These are phyloP conservation scores for Capsicum pubescens DNA, from an alignment of 257 asterid genomes.

Conservation along the genomic window DNA sequence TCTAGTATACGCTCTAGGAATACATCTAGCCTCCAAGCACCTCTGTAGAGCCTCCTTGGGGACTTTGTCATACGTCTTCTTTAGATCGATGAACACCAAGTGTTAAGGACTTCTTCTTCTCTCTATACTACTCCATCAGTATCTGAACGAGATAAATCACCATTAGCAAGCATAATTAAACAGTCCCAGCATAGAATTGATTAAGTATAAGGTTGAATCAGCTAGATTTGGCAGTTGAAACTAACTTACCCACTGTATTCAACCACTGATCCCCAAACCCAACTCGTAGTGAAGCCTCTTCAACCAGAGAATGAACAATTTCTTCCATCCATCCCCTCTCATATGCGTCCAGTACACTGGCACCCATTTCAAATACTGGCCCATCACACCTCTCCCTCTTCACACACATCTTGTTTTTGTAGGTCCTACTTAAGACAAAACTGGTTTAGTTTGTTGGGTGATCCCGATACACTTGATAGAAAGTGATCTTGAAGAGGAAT, in stretches of 20 bases:
- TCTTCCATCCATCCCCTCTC: background rate
- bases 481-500: background rate
- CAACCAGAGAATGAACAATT: slow-evolving; percentile 17
- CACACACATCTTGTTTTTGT: background rate
- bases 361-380: background rate
- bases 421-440: slow-evolving; percentile 10
- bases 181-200: background rate
- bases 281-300: slow-evolving; percentile 1
- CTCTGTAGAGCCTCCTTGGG: too few species aligned
- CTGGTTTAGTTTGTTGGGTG: slow-evolving; percentile 16
- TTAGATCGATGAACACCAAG: too few species aligned
- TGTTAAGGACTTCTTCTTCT: too few species aligned
- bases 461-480: background rate
- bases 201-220: slow-evolving; percentile 6
- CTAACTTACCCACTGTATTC: slow-evolving; percentile 18
- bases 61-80: too few species aligned
- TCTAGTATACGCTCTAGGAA: too few species aligned
- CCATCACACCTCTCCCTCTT: background rate
- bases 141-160: background rate
- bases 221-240: slow-evolving; percentile 3
- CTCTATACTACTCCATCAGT: too few species aligned
- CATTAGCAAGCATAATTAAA: background rate
- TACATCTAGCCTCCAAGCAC: too few species aligned
- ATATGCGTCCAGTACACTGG: slow-evolving; percentile 1
- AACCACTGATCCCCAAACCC: slow-evolving; percentile 12